Evolutionary conservation across 495 filamentous ascomycete genomes (phyloP).

Genomic region (Neohortaea acidophila): DNA sequence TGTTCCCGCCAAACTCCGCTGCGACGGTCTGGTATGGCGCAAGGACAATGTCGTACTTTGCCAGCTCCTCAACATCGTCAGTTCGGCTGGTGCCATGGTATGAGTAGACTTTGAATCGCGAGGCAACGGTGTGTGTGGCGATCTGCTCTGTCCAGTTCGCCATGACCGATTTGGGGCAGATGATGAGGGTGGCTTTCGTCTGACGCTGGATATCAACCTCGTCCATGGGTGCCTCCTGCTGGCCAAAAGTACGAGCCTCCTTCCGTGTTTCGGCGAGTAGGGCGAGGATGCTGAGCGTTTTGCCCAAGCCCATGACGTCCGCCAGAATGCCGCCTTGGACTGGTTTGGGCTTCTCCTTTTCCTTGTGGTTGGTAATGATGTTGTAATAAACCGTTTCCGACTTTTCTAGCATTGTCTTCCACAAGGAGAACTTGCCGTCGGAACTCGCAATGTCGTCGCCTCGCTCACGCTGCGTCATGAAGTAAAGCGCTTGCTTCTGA

Average conservation of each 20-base stretch:
- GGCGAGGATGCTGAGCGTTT: constrained; percentile 78
- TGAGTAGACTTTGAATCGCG: constrained; percentile 50
- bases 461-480: constrained; percentile 71
- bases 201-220: constrained; percentile 39
- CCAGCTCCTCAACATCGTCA: constrained; percentile 49
- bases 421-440: constrained; percentile 41
- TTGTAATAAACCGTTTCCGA: constrained; percentile 45
- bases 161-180: constrained; percentile 79
- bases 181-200: constrained; percentile 65
- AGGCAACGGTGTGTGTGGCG: constrained; percentile 54
- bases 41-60: constrained; percentile 66
- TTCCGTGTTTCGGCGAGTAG: constrained; percentile 48
- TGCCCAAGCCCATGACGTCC: constrained; percentile 96
- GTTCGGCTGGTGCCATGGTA: constrained; percentile 70
- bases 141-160: constrained; percentile 89
- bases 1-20: constrained; percentile 47
- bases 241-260: constrained; percentile 44
- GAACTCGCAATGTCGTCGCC: constrained; percentile 37
- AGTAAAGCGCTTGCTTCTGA: constrained; percentile 82
- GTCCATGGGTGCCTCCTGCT: constrained; percentile 26
- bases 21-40: constrained; percentile 85
- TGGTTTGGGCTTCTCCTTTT: constrained; percentile 49
- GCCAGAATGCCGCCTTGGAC: constrained; percentile 78
- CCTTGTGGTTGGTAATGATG: constrained; percentile 61
- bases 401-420: constrained; percentile 34